Conservation (phyloP, 1,139 yeast species). For the Torulaspora globosa region DNA sequence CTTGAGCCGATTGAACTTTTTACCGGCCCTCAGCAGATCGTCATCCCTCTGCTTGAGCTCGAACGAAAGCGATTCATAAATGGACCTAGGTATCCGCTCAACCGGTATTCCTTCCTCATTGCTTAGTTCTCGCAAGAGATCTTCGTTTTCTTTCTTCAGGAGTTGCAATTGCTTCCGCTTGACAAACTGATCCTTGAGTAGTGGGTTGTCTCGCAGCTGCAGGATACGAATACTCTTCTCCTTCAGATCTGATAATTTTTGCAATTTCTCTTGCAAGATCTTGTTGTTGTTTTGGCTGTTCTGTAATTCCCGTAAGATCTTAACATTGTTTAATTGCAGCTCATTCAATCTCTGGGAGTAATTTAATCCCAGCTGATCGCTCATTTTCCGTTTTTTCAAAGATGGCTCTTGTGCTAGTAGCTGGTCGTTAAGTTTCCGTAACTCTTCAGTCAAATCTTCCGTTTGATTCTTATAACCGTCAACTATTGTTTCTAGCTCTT, state of each 20-base stretch:
- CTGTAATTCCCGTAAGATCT: conserved; percentile 41
- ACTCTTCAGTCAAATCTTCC: conserved; percentile 42
- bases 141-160: conserved; percentile 59
- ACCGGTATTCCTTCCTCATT: conserved; percentile 12
- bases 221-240: conserved; percentile 50
- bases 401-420: conserved; percentile 30
- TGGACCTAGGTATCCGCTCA: conserved; percentile 52
- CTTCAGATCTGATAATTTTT: conserved; percentile 35
- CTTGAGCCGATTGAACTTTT: conserved; percentile 56
- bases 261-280: conserved; percentile 39
- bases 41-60: conserved; percentile 51
- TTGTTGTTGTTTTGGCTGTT: conserved; percentile 39
- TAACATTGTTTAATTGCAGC: conserved; percentile 44
- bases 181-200: conserved; percentile 59
- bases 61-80: conserved; percentile 59
- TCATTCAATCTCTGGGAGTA: conserved; percentile 40
- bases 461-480: conserved; percentile 58
- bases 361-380: conserved; percentile 30
- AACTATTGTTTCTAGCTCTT: conserved; percentile 45
- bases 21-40: conserved; percentile 51
- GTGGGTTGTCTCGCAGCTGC: conserved; percentile 66
- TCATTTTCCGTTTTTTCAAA: conserved; percentile 35
- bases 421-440: conserved; percentile 36
- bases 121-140: conserved; percentile 38
- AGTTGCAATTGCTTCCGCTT: conserved; percentile 52